Percentiles rank a stretch among this genome's conserved stretches.
Conservation (phyloP, 2,329 filamentous ascomycete genomes). For the Blastomyces percursus region DNA sequence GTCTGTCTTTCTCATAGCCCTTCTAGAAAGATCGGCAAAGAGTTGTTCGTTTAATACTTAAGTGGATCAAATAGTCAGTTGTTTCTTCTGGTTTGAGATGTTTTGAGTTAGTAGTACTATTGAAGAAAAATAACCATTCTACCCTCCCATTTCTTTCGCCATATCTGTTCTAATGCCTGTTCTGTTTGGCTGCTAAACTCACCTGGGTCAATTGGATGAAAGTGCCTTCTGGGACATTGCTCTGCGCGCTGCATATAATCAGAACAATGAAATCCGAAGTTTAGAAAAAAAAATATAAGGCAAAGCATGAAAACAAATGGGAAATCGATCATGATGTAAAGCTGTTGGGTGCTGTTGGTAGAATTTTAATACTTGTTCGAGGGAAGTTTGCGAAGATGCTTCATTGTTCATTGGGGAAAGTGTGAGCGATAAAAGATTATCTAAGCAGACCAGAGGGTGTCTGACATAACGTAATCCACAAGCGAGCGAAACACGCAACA, state of each 20-base stretch:
- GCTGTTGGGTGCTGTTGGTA: background rate
- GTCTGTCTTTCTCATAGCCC: too few relatives aligned
- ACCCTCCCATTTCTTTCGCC: background rate
- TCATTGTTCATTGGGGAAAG: too few relatives aligned
- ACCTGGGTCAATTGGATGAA: background rate
- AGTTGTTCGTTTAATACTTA: too few relatives aligned
- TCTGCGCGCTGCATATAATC: background rate
- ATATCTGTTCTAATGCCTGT: background rate
- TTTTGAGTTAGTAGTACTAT: background rate
- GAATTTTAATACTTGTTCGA: background rate
- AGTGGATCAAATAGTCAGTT: too few relatives aligned
- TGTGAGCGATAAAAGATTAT: too few relatives aligned
- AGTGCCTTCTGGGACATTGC: background rate
- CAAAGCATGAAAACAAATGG: background rate
- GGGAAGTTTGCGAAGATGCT: too few relatives aligned
- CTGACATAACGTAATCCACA: too few relatives aligned
- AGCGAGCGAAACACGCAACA: too few relatives aligned
- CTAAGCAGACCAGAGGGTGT: too few relatives aligned
- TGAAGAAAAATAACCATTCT: background rate
- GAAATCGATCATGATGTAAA: background rate
- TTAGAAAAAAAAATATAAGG: background rate
- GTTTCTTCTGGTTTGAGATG: background rate
- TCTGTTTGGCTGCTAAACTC: background rate
- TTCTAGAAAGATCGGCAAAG: too few relatives aligned
- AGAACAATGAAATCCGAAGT: background rate